Percentiles rank a stretch among this genome's conserved stretches.
Conservation (phyloP, 768 basidiomycete genomes). For the Suillus paluster region DNA sequence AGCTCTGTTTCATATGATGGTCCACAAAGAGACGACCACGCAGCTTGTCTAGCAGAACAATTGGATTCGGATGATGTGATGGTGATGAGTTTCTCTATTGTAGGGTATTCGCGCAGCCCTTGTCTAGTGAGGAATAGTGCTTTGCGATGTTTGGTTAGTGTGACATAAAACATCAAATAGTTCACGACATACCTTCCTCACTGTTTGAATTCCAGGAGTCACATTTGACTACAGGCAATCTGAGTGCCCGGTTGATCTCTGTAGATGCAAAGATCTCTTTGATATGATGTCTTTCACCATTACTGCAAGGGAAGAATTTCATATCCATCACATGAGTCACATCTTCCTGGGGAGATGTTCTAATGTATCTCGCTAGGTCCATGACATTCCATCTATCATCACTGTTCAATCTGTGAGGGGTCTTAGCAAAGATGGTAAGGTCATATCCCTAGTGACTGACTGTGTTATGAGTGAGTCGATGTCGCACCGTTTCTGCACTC, state of each 20-base stretch:
- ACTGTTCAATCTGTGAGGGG: background rate
- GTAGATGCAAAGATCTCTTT: background rate
- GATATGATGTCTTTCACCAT: background rate
- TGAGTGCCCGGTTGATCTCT: background rate
- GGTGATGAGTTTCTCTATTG: background rate
- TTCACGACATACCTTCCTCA: background rate
- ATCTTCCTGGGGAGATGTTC: background rate
- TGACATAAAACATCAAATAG: background rate
- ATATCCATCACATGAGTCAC: background rate
- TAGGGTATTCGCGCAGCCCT: background rate
- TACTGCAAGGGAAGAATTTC: background rate
- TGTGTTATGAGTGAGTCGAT: background rate
- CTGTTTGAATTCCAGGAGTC: background rate
- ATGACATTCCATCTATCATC: background rate
- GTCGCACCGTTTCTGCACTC: conserved; percentile 1
- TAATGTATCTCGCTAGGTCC: background rate
- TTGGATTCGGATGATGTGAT: conserved; percentile 26
- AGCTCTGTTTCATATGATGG: background rate
- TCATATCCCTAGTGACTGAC: background rate
- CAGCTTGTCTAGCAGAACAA: conserved; percentile 48
- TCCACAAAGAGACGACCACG: conserved; percentile 58
- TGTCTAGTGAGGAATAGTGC: background rate
- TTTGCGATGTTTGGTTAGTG: background rate
- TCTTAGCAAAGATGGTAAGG: background rate
- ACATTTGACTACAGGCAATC: background rate